phyloP scores from a whole-genome alignment of 441 rosid genomes.

The Erysimum cheiri region DNA sequence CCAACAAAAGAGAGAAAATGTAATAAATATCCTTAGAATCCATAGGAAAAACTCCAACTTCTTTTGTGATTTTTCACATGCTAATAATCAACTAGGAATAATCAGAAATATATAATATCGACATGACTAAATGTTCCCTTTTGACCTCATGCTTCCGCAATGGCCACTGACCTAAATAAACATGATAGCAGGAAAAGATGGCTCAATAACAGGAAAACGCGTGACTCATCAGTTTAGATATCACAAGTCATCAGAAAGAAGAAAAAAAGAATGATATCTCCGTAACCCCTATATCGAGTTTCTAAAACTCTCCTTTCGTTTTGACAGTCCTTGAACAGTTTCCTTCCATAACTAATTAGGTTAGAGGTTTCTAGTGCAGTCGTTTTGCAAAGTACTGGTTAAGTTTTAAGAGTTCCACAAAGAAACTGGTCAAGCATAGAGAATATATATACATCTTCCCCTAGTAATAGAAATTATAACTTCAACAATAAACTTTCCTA shows the following conservation, averaged over 20 bases:
- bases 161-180: background rate
- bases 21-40: conserved; percentile 8
- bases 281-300: background rate
- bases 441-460: background rate
- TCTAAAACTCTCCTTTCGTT: background rate
- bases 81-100: conserved; percentile 3
- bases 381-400: conserved; percentile 14
- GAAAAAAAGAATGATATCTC: background rate
- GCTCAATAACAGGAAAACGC: background rate
- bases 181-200: background rate
- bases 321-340: conserved; percentile 3
- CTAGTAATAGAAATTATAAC: conserved; percentile 8
- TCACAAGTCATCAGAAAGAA: conserved; percentile 10
- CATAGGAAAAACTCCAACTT: conserved; percentile 27
- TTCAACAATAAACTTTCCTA: conserved; percentile 7
- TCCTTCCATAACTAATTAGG: conserved; percentile 16
- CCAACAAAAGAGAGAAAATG: conserved; percentile 18
- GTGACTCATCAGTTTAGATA: background rate
- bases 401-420: conserved; percentile 4
- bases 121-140: conserved; percentile 14
- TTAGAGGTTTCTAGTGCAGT: conserved; percentile 1
- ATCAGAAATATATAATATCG: conserved; percentile 2
- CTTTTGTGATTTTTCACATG: conserved; percentile 6
- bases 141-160: conserved; percentile 3
- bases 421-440: conserved; percentile 14